Evolutionary conservation across 148 eudicot genomes (phyloP).

Genomic region (Nyssa sinensis): DNA sequence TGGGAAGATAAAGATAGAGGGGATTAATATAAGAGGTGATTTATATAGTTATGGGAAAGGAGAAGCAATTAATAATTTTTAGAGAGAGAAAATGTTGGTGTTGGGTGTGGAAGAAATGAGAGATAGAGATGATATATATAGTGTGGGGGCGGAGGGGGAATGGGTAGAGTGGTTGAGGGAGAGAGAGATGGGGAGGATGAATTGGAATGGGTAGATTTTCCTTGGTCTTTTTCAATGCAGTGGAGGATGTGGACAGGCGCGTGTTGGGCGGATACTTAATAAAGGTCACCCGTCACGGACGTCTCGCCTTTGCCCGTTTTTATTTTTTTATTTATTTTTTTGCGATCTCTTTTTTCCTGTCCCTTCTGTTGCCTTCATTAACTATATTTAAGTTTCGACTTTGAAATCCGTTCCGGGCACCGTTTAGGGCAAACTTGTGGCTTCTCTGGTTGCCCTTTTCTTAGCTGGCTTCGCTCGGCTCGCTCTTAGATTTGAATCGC

Average conservation of each 20-base stretch:
- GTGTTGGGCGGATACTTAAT: background rate
- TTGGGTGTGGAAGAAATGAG: background rate
- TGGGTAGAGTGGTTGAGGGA: too few relatives aligned
- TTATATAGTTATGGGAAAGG: too few relatives aligned
- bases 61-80: too few relatives aligned
- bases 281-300: background rate
- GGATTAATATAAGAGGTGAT: too few relatives aligned
- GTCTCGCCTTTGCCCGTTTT: background rate
- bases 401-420: background rate
- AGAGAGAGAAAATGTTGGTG: too few relatives aligned
- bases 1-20: too few relatives aligned
- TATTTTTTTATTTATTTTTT: too few relatives aligned
- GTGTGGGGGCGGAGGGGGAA: too few relatives aligned
- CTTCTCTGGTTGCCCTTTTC: background rate
- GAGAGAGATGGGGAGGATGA: too few relatives aligned
- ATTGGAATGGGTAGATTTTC: background rate
- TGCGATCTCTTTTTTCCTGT: too few relatives aligned
- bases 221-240: too few relatives aligned
- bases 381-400: background rate
- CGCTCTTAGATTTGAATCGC: background rate
- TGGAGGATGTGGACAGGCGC: slow-evolving; percentile 5
- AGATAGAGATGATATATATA: background rate
- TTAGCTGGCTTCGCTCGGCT: background rate
- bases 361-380: background rate
- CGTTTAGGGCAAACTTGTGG: too few relatives aligned